A percentile compares a stretch with the other conserved stretches of the same genome.
phyloP scores from a whole-genome alignment of 2,329 filamentous ascomycete genomes.

The Fusarium vanettenii region DNA sequence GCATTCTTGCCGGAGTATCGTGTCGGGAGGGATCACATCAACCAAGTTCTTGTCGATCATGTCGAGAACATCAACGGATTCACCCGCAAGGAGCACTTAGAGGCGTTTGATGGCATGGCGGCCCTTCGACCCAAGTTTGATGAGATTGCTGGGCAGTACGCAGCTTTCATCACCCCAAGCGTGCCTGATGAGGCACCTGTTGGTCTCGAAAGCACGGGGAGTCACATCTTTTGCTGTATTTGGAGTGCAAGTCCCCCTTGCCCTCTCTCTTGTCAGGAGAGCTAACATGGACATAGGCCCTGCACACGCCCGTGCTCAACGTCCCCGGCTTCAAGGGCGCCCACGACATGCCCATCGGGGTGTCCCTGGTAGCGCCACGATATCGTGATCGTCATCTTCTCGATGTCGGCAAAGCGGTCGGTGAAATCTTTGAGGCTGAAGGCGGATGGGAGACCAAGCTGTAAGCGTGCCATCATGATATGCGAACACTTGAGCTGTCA shows the following conservation, averaged over 20 bases:
- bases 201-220: conserved; percentile 66
- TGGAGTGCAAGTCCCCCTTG: conserved; percentile 61
- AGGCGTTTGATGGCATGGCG: conserved; percentile 66
- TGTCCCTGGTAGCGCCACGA: conserved; percentile 62
- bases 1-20: conserved; percentile 68
- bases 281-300: conserved; percentile 44
- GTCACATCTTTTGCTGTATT: conserved; percentile 62
- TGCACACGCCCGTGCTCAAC: conserved; percentile 74
- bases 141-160: conserved; percentile 62
- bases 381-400: conserved; percentile 60
- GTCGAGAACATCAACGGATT: conserved; percentile 62
- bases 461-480: neutral
- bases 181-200: conserved; percentile 69
- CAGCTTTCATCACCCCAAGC: conserved; percentile 69
- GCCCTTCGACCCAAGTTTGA: conserved; percentile 67
- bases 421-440: conserved; percentile 48
- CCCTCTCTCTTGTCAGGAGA: neutral
- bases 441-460: conserved; percentile 41
- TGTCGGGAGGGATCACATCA: conserved; percentile 59
- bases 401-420: conserved; percentile 53
- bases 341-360: conserved; percentile 67
- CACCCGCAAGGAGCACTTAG: conserved; percentile 61
- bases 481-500: neutral
- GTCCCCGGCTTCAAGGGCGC: conserved; percentile 69
- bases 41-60: conserved; percentile 58